Conservation (phyloP, 2,329 filamentous ascomycete genomes). For the Sclerotiophoma versabilis region DNA sequence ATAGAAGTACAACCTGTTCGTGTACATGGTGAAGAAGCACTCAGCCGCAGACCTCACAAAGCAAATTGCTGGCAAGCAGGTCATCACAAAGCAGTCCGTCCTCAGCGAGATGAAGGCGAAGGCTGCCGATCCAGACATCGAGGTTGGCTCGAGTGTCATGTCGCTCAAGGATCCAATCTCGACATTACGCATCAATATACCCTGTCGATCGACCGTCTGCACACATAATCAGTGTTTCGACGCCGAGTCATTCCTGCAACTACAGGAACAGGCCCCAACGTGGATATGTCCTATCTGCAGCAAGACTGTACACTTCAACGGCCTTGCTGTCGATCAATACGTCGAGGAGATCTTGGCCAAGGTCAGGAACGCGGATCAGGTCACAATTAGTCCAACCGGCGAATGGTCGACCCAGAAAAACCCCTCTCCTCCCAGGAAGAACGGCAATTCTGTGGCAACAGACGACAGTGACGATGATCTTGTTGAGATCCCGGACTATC, state of each 20-base stretch:
- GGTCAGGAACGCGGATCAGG: slow-evolving; percentile 79
- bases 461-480: slow-evolving; percentile 56
- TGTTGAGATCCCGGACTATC: slow-evolving; percentile 53
- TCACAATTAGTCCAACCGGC: slow-evolving; percentile 88
- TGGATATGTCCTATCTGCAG: slow-evolving; percentile 97
- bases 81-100: slow-evolving; percentile 81
- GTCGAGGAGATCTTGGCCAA: slow-evolving; percentile 83
- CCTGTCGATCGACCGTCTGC: slow-evolving; percentile 80
- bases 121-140: slow-evolving; percentile 86
- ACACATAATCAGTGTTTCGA: slow-evolving; percentile 96
- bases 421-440: slow-evolving; percentile 45
- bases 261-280: slow-evolving; percentile 95
- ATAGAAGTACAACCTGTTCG: slow-evolving; percentile 61
- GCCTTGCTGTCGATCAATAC: slow-evolving; percentile 88
- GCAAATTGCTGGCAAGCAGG: slow-evolving; percentile 69
- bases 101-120: slow-evolving; percentile 82
- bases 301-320: slow-evolving; percentile 80
- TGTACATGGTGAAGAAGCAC: slow-evolving; percentile 78
- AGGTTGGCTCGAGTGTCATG: slow-evolving; percentile 85
- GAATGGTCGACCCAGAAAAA: slow-evolving; percentile 68
- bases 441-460: slow-evolving; percentile 47
- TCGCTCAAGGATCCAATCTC: slow-evolving; percentile 93
- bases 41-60: slow-evolving; percentile 75
- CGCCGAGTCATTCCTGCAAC: slow-evolving; percentile 85
- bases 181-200: slow-evolving; percentile 79